Evolutionary conservation across 1,139 yeast genomes (phyloP).

Genomic region (Eremothecium gossypii): DNA sequence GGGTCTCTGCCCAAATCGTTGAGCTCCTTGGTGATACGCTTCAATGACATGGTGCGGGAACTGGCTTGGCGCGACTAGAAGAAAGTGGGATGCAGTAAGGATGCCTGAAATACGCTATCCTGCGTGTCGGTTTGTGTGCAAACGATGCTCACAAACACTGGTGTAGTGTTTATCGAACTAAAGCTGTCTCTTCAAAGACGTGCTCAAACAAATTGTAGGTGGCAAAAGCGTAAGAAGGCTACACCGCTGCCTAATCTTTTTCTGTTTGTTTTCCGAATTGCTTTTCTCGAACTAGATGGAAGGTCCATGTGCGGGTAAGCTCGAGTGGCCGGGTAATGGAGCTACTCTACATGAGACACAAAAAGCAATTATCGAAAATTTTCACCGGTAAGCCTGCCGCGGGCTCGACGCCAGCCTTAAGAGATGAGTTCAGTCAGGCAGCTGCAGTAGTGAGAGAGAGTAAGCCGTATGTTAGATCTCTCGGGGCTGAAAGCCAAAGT

Average conservation of each 20-base stretch:
- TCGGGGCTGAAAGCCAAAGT: constrained; percentile 52
- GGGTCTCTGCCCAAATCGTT: constrained; percentile 97
- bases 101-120: no score
- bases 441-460: background rate
- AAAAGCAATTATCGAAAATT: no score
- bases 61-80: no score
- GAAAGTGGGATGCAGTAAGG: no score
- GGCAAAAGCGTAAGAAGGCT: constrained; percentile 3
- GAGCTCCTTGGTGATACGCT: constrained; percentile 93
- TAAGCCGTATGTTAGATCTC: constrained; percentile 27
- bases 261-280: constrained; percentile 1
- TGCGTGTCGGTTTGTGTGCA: no score
- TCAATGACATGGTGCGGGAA: constrained; percentile 54
- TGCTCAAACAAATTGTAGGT: constrained; percentile 2
- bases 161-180: no score
- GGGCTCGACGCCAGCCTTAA: no score
- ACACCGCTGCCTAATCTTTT: constrained; percentile 2
- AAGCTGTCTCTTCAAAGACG: background rate
- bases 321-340: background rate
- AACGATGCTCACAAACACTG: no score
- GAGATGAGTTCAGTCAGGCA: background rate
- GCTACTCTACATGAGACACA: no score
- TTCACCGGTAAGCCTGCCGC: no score
- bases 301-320: background rate
- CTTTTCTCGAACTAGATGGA: constrained; percentile 2